A percentile compares a stretch with the other conserved stretches of the same genome.
Evolutionary conservation across 2,329 filamentous ascomycete genomes (phyloP).

Genomic region (Xylariaceae sp.): DNA sequence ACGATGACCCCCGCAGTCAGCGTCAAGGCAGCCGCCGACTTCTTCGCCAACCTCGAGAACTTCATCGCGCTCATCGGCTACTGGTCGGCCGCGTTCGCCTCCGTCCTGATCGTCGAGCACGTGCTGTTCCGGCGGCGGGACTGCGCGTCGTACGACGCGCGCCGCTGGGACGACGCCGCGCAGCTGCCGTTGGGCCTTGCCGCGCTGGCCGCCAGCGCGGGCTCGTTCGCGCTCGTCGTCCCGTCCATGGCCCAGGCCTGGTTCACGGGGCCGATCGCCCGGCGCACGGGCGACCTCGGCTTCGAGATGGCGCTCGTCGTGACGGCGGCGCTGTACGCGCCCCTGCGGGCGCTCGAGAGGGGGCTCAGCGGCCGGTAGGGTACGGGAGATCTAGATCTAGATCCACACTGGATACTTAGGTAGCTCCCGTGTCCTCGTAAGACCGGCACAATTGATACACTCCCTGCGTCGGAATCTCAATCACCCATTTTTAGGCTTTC

Average conservation of each 20-base stretch:
- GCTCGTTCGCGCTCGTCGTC: conserved; percentile 41
- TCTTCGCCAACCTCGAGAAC: conserved; percentile 51
- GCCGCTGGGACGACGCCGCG: conserved; percentile 29
- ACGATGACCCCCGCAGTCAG: too few relatives aligned
- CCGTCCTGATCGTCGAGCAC: conserved; percentile 37
- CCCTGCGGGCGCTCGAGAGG: conserved; percentile 32
- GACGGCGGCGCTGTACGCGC: conserved; percentile 35
- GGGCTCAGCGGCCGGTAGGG: conserved; percentile 19
- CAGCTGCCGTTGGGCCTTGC: conserved; percentile 32
- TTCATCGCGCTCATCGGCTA: conserved; percentile 51
- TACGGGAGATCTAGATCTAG: too few relatives aligned
- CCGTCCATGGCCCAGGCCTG: conserved; percentile 55
- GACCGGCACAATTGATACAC: too few relatives aligned
- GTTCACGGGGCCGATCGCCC: conserved; percentile 54
- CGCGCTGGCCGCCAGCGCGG: conserved; percentile 28
- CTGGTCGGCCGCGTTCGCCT: conserved; percentile 49
- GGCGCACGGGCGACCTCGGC: conserved; percentile 55
- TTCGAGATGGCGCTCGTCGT: conserved; percentile 55
- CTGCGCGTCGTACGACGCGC: conserved; percentile 28
- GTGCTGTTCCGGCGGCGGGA: conserved; percentile 27
- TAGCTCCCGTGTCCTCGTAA: too few relatives aligned
- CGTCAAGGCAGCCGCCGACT: conserved; percentile 46
- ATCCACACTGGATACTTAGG: too few relatives aligned
- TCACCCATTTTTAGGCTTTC: too few relatives aligned
- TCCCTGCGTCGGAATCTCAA: too few relatives aligned